Evolutionary conservation across 352 stramenopile species (phyloP), one percentile per base, ranked within the genome.

Genomic region (Globisporangium recalcitrans): DNA sequence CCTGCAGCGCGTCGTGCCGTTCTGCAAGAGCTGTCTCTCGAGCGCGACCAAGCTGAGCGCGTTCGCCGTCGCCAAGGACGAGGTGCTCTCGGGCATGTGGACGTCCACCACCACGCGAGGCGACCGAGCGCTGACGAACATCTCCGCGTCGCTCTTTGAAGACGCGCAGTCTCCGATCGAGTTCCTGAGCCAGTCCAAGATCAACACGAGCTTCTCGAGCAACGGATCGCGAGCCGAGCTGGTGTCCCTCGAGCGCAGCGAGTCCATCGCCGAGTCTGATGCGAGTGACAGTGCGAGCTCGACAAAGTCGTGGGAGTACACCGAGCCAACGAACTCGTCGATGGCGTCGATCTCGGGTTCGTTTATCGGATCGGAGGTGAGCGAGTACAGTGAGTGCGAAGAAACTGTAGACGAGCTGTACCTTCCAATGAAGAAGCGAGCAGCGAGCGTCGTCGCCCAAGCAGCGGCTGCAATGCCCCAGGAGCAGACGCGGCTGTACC

Each of bases 401-500:
- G 38, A 21, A 22, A 16, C 46, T 1, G 52, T 46, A 3, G 29
- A 42, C 3, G 51, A 56, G 9, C 26, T 36, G 4, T 19, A 38
- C 38, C 9, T 9, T 48, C 11, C 16, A 3, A 22, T n/a, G 22
- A 27, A 53, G 27, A 58, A 14, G 19, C 52, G 29, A 1, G 9
- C 29, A 19, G 6, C n/a, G 13, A 27, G 29, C 27, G 1, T 16
- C 27, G 27, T 46, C 3, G 1, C 21, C 38, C 38, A 21, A 22
- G 14, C 48, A 24, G 22, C 36, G 22, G 7, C 16, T 10, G 2
- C 38, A 14, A 26, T 14, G 7, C 13, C 38, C 24, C 21, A 22
- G 52, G 13, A 32, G 4, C 60, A 65, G 42, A 51, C 47, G 7
- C 5, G 77, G 53, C 51, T 85, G 29, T 85, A 73, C 65, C 61